A percentile compares a stretch with the other conserved stretches of the same genome.
These are phyloP conservation scores for Amylocarpus encephaloides DNA, from an alignment of 2,329 filamentous ascomycete species.

Conservation along the genomic window DNA sequence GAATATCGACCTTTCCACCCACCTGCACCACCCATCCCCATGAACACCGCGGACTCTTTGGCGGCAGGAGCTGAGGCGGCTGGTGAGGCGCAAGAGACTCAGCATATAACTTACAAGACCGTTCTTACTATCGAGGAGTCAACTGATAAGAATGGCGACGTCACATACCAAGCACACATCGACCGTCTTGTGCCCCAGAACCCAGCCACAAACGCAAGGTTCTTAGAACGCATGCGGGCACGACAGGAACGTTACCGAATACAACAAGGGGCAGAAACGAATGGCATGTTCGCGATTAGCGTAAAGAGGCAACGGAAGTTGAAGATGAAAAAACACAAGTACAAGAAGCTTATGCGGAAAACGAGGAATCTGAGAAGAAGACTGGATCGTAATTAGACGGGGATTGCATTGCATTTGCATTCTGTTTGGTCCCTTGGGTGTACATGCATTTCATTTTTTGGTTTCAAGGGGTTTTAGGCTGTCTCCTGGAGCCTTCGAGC, in stretches of 20 bases:
- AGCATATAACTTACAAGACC: constrained; percentile 54
- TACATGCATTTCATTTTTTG: neutral
- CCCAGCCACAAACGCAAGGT: constrained; percentile 39
- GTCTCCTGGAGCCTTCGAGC: constrained; percentile 2
- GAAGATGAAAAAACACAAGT: constrained; percentile 99
- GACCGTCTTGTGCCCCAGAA: constrained; percentile 47
- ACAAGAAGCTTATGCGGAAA: constrained; percentile 96
- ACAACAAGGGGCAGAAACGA: constrained; percentile 35
- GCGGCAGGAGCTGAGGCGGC: constrained; percentile 34
- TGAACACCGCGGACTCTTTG: constrained; percentile 32
- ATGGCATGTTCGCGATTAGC: constrained; percentile 72
- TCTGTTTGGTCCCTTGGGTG: constrained; percentile 2
- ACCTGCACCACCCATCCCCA: constrained; percentile 72
- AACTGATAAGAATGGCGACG: constrained; percentile 51
- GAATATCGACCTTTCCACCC: constrained; percentile 75
- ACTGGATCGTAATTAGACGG: constrained; percentile 32
- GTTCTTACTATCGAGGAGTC: constrained; percentile 64
- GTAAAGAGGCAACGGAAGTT: constrained; percentile 88
- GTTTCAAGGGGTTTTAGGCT: constrained; percentile 2
- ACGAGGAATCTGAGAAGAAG: constrained; percentile 85
- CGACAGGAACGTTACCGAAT: constrained; percentile 53
- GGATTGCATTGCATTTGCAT: constrained; percentile 3
- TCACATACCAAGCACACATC: constrained; percentile 55
- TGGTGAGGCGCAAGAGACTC: constrained; percentile 36
- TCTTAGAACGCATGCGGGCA: constrained; percentile 64